phyloP scores from a whole-genome alignment of 495 filamentous ascomycete genomes.

The Xylaria palmicola region DNA sequence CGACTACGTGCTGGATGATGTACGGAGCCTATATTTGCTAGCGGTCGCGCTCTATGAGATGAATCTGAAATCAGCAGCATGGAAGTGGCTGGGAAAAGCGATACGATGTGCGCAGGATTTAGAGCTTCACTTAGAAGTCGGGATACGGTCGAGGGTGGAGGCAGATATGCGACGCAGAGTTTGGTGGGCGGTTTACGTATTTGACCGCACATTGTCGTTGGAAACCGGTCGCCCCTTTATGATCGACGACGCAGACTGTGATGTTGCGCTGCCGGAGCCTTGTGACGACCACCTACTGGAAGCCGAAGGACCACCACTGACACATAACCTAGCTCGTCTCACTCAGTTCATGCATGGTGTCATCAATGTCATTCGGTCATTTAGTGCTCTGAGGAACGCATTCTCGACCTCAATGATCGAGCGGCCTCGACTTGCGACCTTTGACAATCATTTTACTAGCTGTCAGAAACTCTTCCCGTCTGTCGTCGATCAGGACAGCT shows the following conservation, averaged over 20 bases:
- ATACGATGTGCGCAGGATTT: constrained; percentile 85
- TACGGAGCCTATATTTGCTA: constrained; percentile 66
- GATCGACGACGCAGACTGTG: constrained; percentile 89
- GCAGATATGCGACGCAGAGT: constrained; percentile 84
- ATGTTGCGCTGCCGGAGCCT: constrained; percentile 73
- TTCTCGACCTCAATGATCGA: constrained; percentile 68
- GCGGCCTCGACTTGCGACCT: constrained; percentile 66
- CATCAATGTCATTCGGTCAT: constrained; percentile 81
- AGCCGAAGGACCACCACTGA: constrained; percentile 55
- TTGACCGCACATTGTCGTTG: constrained; percentile 79
- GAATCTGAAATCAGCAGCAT: constrained; percentile 85
- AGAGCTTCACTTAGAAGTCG: constrained; percentile 74
- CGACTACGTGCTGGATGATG: constrained; percentile 76
- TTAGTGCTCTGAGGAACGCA: constrained; percentile 71
- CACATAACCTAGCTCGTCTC: constrained; percentile 49
- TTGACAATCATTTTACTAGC: constrained; percentile 75
- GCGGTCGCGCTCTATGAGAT: constrained; percentile 83
- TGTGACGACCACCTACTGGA: constrained; percentile 83
- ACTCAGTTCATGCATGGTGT: constrained; percentile 70
- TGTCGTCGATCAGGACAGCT: constrained; percentile 62
- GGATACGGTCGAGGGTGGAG: constrained; percentile 54
- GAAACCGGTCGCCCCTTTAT: constrained; percentile 79
- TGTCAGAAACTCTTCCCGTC: constrained; percentile 75
- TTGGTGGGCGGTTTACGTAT: constrained; percentile 94
- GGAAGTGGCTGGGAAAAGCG: constrained; percentile 85